A percentile compares a stretch with the other conserved stretches of the same genome.
Conservation (phyloP, 768 basidiomycete genomes). For the Kondoa malvinella region DNA sequence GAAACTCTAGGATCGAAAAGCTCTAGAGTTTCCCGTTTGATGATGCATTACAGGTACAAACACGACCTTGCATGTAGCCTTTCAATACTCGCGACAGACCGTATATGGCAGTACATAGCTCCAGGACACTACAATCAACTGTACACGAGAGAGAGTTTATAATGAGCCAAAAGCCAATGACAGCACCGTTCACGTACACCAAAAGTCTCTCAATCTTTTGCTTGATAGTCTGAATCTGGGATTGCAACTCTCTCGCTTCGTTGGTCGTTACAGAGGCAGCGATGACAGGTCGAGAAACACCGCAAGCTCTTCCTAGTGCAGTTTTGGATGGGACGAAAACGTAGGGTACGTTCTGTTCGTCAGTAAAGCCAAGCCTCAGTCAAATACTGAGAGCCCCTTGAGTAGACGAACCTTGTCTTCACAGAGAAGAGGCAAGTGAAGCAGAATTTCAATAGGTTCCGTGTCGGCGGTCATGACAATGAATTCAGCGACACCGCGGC, state of each 20-base stretch:
- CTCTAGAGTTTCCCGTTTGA: too few species aligned
- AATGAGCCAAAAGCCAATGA: too few species aligned
- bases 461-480: constrained; percentile 88
- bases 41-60: too few species aligned
- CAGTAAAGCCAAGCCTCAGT: background rate
- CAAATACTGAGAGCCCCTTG: background rate
- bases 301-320: constrained; percentile 86
- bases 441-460: constrained; percentile 89
- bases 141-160: too few species aligned
- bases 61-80: too few species aligned
- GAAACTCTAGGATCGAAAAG: too few species aligned
- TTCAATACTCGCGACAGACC: too few species aligned
- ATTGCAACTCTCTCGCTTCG: constrained; percentile 72
- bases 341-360: constrained; percentile 75
- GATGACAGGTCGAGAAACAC: constrained; percentile 86
- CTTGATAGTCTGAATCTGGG: constrained; percentile 78
- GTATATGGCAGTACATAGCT: too few species aligned
- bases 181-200: too few species aligned
- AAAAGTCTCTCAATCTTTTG: constrained; percentile 25
- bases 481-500: constrained; percentile 88
- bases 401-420: constrained; percentile 59
- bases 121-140: too few species aligned
- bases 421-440: constrained; percentile 90
- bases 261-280: constrained; percentile 92
- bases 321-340: constrained; percentile 90